phyloP scores from a whole-genome alignment of 2,329 filamentous ascomycete species.

The Fusarium sp. region DNA sequence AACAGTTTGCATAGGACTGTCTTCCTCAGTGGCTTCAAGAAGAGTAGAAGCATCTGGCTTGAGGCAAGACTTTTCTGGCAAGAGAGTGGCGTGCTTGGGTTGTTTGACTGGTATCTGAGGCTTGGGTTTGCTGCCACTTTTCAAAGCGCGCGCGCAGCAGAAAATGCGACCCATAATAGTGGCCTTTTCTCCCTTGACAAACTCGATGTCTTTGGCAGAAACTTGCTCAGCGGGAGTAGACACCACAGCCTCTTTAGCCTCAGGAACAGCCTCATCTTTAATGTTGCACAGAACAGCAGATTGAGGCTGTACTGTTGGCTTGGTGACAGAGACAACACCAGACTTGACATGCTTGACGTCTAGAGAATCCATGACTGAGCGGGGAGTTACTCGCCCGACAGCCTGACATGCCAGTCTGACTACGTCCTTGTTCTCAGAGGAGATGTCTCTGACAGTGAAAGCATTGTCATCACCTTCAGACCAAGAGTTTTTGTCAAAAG shows the following conservation, averaged over 20 bases:
- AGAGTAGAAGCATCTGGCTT: background rate
- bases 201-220: too few relatives aligned
- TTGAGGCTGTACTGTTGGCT: background rate
- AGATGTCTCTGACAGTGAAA: too few relatives aligned
- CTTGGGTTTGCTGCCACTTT: background rate
- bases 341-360: background rate
- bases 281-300: background rate
- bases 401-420: background rate
- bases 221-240: background rate
- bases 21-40: background rate
- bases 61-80: background rate
- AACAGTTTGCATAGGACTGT: background rate
- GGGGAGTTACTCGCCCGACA: background rate
- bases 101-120: background rate
- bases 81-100: background rate
- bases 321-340: background rate
- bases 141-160: background rate
- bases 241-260: too few relatives aligned
- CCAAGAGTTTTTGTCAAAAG: background rate
- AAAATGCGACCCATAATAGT: background rate
- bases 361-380: background rate
- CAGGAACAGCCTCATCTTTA: background rate
- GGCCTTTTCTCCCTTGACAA: background rate
- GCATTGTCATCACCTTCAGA: accelerated
- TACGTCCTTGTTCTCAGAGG: background rate